Evolutionary conservation across 2,329 filamentous ascomycete genomes (phyloP).

Genomic region (Colletotrichum musicola): DNA sequence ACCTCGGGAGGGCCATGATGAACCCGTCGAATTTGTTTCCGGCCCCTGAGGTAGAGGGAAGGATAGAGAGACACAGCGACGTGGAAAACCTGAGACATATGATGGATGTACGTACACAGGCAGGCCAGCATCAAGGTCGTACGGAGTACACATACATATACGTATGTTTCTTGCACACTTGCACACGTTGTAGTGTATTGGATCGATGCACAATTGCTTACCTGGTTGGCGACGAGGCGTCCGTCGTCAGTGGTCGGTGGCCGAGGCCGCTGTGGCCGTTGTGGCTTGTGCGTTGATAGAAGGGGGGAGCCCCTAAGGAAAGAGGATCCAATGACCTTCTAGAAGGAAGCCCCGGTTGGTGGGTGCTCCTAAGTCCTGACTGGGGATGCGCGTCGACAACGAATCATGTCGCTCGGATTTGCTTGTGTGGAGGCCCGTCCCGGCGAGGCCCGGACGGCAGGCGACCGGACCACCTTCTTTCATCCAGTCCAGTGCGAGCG

Average conservation of each 20-base stretch:
- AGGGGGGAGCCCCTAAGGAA: not conserved
- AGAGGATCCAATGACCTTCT: conserved; percentile 23
- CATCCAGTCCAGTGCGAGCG: not conserved
- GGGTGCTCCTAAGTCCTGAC: conserved; percentile 17
- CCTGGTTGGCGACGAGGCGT: conserved; percentile 32
- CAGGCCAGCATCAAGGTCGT: too few species aligned
- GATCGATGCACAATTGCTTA: conserved; percentile 21
- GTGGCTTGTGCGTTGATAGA: not conserved
- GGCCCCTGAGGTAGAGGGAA: too few species aligned
- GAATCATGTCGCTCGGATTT: conserved; percentile 2
- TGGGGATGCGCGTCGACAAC: conserved; percentile 6
- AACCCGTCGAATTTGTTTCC: too few species aligned
- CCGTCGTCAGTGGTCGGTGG: conserved; percentile 4
- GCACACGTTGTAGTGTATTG: not conserved
- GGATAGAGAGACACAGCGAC: too few species aligned
- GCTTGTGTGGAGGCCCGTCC: conserved; percentile 35
- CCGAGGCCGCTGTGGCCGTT: conserved; percentile 5
- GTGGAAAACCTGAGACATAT: too few species aligned
- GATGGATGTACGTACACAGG: too few species aligned
- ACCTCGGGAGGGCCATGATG: not conserved
- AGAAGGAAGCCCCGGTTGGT: conserved; percentile 33
- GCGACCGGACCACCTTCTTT: conserved; percentile 1
- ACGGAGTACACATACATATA: too few species aligned
- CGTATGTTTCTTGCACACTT: not conserved
- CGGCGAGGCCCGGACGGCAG: conserved; percentile 31